Percentiles rank a stretch among this genome's conserved stretches.
These are phyloP conservation scores for Artomyces pyxidatus DNA, from an alignment of 768 basidiomycete species.

Conservation along the genomic window DNA sequence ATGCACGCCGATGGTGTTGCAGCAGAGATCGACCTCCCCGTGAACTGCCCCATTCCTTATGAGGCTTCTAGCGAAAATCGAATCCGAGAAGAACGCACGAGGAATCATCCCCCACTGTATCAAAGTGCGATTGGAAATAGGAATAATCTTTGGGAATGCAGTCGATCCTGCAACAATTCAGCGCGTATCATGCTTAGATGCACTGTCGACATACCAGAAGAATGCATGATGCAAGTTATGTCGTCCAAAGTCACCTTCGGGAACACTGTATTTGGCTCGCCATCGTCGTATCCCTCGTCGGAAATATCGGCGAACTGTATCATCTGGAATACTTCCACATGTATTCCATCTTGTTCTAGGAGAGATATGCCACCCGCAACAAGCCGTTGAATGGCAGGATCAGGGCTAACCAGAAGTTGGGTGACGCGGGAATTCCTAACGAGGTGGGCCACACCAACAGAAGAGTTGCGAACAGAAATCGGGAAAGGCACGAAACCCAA, in stretches of 20 bases:
- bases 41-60: neutral
- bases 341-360: conserved; percentile 8
- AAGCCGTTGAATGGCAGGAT: conserved; percentile 20
- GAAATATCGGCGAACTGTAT: conserved; percentile 17
- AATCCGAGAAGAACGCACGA: conserved; percentile 6
- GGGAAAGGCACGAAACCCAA: conserved; percentile 19
- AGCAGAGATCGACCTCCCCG: neutral
- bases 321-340: conserved; percentile 1
- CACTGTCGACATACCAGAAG: neutral
- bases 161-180: conserved; percentile 12
- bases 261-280: neutral
- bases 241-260: neutral
- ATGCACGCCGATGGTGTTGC: neutral
- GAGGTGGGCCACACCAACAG: conserved; percentile 24
- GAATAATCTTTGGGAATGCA: conserved; percentile 14
- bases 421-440: conserved; percentile 15
- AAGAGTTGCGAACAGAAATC: conserved; percentile 21
- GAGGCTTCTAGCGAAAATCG: conserved; percentile 7
- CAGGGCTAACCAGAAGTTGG: conserved; percentile 23
- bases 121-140: conserved; percentile 12
- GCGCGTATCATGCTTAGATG: neutral
- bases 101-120: conserved; percentile 5
- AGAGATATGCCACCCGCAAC: conserved; percentile 15
- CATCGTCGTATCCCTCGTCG: neutral
- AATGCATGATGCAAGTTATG: neutral